Base-by-base conservation (phyloP, 2,329 filamentous ascomycete species). In the Sphaerulina populicola region DNA sequence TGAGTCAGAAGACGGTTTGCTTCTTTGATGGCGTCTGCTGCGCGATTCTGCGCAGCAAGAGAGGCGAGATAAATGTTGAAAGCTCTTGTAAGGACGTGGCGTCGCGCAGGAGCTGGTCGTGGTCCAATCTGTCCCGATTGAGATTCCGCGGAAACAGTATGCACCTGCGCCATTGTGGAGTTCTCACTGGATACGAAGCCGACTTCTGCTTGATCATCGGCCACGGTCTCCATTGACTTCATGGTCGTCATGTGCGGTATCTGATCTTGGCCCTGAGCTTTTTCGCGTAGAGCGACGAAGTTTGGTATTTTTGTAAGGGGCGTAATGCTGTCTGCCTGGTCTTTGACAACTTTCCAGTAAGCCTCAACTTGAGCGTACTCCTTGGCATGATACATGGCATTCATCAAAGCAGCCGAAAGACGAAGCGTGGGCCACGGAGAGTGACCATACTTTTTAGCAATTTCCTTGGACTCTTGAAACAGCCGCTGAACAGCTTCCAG, bases 391-490 rank as follows among this genome's bases (percentile, higher is more conserved):
- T 80, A 70, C 62, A 86, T 77, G 0, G 80, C 75, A 18, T 76
- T 71, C 84, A 95, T 90, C 52, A 91, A 68, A 7, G 82, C 76
- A 44, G 75, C 74, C 18, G 86, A 69, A 49, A 90, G 69, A 12
- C 55, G 56, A 37, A 65, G 49, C 2, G 57, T 57, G 10, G 55
- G 52, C 27, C 42, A 30, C 11, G 46, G 37, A 27, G 50, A 29
- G 11, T 47, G 27, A 14, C 42, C 47, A 10, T 37, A n/a, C 30
- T 54, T 45, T 27, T 48, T 12, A 3, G 52, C 27, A 10, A 49
- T 29, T 5, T 48, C 40, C 35, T 52, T 67, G 60, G 80, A 85
- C 44, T 78, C 64, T 29, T 76, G 69, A 57, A 83, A 74, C 5
- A 88, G 68, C 49, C 78, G 69, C 54, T 77, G 69, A 12, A 79